These are phyloP conservation scores for Fusarium virguliforme DNA, from an alignment of 2,329 filamentous ascomycete genomes.

Conservation along the genomic window DNA sequence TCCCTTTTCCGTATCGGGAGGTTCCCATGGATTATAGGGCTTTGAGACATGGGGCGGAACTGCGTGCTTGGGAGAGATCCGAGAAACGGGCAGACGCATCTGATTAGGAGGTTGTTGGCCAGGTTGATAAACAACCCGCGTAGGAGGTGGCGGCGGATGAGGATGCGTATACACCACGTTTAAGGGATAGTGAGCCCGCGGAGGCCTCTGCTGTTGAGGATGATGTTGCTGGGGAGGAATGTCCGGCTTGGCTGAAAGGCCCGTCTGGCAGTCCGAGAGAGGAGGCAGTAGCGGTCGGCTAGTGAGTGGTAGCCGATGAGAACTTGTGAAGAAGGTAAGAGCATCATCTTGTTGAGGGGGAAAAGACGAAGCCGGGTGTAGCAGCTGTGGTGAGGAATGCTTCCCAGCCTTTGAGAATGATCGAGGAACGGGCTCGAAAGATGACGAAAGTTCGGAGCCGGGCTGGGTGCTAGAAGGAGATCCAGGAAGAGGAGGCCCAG, in stretches of 20 bases:
- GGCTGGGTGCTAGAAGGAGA: conserved; percentile 54
- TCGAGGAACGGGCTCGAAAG: conserved; percentile 66
- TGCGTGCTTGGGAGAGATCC: conserved; percentile 67
- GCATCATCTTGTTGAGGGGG: conserved; percentile 60
- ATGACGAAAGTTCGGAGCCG: conserved; percentile 57
- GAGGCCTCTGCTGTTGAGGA: conserved; percentile 57
- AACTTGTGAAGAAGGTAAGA: conserved; percentile 63
- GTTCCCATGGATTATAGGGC: conserved; percentile 64
- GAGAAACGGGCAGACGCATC: conserved; percentile 65
- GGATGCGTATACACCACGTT: conserved; percentile 59
- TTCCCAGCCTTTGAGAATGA: conserved; percentile 61
- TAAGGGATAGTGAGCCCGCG: conserved; percentile 57
- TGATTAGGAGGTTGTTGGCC: conserved; percentile 64
- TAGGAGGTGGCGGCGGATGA: conserved; percentile 55
- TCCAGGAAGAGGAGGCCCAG: conserved; percentile 68
- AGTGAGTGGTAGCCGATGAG: conserved; percentile 56
- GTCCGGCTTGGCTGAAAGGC: conserved; percentile 62
- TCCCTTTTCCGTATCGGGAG: conserved; percentile 62
- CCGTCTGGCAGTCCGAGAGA: conserved; percentile 60
- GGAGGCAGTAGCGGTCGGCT: conserved; percentile 59
- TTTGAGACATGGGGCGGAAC: conserved; percentile 59
- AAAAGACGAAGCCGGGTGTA: conserved; percentile 60
- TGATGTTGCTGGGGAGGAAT: conserved; percentile 53
- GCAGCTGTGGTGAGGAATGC: conserved; percentile 61
- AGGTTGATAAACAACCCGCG: conserved; percentile 60